Percentiles rank a stretch among this genome's conserved stretches.
phyloP scores from a whole-genome alignment of 192 early-diverging fungal genomes.

The Phlyctochytrium arcticum region DNA sequence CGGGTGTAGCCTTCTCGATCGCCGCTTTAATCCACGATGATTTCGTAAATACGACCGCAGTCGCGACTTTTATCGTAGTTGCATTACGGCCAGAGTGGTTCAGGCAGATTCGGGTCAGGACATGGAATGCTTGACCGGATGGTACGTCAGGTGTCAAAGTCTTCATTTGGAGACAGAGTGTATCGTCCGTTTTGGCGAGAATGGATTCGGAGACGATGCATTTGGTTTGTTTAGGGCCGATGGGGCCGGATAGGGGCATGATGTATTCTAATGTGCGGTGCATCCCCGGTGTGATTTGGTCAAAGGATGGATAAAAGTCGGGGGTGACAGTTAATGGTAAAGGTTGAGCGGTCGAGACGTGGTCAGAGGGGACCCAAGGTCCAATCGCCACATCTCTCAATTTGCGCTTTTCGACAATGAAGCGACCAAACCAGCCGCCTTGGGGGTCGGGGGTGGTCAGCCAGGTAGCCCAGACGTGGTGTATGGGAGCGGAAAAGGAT shows the following conservation, averaged over 20 bases:
- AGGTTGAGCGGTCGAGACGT: background rate
- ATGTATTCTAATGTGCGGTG: conserved; percentile 19
- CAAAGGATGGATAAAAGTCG: background rate
- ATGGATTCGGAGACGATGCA: conserved; percentile 13
- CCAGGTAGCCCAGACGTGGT: conserved; percentile 5
- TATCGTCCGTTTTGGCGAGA: background rate
- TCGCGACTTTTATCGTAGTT: conserved; percentile 5
- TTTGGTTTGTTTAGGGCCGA: conserved; percentile 24
- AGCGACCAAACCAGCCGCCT: conserved; percentile 4
- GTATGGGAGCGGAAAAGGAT: conserved; percentile 3
- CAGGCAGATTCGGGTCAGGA: conserved; percentile 9
- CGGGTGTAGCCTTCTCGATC: conserved; percentile 16
- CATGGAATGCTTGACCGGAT: background rate
- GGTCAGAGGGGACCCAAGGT: background rate
- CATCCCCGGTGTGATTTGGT: background rate
- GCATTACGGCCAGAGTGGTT: background rate
- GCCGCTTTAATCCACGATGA: conserved; percentile 15
- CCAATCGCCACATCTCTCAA: conserved; percentile 4
- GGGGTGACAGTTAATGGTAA: background rate
- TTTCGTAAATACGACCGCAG: conserved; percentile 20
- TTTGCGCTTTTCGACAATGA: conserved; percentile 15
- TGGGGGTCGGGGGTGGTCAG: background rate
- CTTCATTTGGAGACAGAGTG: conserved; percentile 1
- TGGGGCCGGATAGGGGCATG: conserved; percentile 15
- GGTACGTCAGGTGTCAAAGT: conserved; percentile 18